Percentiles rank a stretch among this genome's conserved stretches.
These are phyloP conservation scores for Teunomyces tritomae DNA, from an alignment of 805 yeast species.

Conservation along the genomic window DNA sequence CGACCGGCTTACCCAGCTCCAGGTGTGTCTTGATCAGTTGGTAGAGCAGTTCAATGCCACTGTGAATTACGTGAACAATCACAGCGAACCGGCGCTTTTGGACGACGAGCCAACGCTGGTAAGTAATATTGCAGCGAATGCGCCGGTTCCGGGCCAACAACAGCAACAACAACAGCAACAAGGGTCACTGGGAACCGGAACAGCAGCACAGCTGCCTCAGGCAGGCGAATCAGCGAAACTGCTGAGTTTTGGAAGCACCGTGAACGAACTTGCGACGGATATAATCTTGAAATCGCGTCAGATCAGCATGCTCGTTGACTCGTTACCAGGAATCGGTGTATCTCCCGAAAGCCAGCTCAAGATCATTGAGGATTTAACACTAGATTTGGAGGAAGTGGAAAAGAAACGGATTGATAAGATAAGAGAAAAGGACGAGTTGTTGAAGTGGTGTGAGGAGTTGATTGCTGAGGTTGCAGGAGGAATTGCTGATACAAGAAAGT, in stretches of 20 bases:
- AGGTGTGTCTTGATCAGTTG: conserved; percentile 79
- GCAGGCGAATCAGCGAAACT: neutral
- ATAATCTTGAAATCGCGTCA: conserved; percentile 83
- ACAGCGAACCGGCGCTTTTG: conserved; percentile 35
- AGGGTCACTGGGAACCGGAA: conserved; percentile 1
- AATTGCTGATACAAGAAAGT: conserved; percentile 40
- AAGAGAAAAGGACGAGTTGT: conserved; percentile 59
- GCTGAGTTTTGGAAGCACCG: conserved; percentile 37
- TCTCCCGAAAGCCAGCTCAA: conserved; percentile 70
- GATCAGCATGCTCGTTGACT: conserved; percentile 77
- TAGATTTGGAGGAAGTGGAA: conserved; percentile 61
- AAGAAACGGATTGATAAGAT: conserved; percentile 54
- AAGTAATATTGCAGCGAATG: conserved; percentile 24
- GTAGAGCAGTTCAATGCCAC: conserved; percentile 80
- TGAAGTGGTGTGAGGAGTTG: conserved; percentile 61
- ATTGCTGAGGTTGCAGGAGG: conserved; percentile 61
- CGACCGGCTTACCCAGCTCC: conserved; percentile 87
- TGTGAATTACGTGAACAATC: conserved; percentile 58
- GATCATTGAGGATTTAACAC: conserved; percentile 59
- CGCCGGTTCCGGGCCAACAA: conserved; percentile 4
- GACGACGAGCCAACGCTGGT: conserved; percentile 64
- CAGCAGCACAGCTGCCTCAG: conserved; percentile 3
- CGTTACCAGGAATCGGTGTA: conserved; percentile 90
- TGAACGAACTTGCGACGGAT: conserved; percentile 79
- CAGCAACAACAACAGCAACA: conserved; percentile 4